phyloP scores from a whole-genome alignment of 176 grass and related monocot genomes.

The Triticum monococcum region DNA sequence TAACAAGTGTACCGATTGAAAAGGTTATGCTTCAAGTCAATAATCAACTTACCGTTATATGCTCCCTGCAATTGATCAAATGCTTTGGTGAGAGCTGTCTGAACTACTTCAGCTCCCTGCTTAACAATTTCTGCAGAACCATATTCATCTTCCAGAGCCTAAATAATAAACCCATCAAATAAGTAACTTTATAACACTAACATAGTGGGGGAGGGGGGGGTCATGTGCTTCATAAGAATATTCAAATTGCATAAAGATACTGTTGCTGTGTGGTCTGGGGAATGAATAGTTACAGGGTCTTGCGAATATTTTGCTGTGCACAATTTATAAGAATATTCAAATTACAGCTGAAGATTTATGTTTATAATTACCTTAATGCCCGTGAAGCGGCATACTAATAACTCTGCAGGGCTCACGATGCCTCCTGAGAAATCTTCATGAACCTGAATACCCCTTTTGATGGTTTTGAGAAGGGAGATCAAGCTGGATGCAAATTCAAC shows the following conservation, averaged over 20 bases:
- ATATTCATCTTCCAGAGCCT: constrained; percentile 76
- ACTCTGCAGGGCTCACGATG: constrained; percentile 49
- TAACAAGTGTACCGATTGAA: constrained; percentile 1
- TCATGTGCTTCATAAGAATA: no score
- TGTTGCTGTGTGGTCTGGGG: no score
- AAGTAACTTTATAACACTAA: background rate
- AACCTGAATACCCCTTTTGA: constrained; percentile 59
- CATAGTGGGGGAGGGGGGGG: no score
- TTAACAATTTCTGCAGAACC: constrained; percentile 51
- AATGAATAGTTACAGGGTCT: background rate
- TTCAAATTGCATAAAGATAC: no score
- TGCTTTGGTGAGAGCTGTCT: constrained; percentile 60
- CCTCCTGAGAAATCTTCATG: constrained; percentile 74
- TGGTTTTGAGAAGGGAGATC: constrained; percentile 60
- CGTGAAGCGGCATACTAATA: constrained; percentile 72
- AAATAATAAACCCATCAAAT: constrained; percentile 9
- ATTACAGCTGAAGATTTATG: constrained; percentile 13
- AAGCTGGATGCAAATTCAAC: constrained; percentile 74
- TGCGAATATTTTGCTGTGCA: background rate
- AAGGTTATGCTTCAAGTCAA: background rate
- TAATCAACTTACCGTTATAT: constrained; percentile 54
- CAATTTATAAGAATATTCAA: constrained; percentile 3
- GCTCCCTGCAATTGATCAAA: constrained; percentile 63
- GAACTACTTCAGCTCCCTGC: constrained; percentile 71
- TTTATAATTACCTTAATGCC: constrained; percentile 72